Conservation (phyloP, 768 basidiomycete species). For the Pluteus cervinus region DNA sequence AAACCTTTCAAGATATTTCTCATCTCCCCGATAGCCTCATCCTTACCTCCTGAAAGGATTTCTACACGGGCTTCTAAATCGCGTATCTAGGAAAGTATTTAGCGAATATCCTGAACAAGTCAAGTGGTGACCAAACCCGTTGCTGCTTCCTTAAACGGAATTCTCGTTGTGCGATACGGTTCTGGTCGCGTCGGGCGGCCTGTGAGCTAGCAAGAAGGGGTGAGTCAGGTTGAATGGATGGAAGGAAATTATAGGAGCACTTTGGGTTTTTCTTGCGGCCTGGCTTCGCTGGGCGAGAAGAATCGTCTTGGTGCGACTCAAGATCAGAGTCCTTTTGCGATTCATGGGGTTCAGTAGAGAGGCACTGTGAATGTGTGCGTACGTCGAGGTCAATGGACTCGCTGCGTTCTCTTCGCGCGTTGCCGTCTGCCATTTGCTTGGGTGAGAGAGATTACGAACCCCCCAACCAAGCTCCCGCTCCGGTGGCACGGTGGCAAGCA, state of each 20-base stretch:
- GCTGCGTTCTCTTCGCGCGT: slow-evolving; percentile 53
- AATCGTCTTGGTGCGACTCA: slow-evolving; percentile 44
- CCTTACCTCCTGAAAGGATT: slow-evolving; percentile 86
- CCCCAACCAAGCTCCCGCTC: slow-evolving; percentile 2
- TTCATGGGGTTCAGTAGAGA: slow-evolving; percentile 4
- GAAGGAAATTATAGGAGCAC: slow-evolving; percentile 37
- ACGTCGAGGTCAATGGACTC: slow-evolving; percentile 58
- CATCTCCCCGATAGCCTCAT: slow-evolving; percentile 82
- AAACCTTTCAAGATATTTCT: slow-evolving; percentile 74
- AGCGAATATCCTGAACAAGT: slow-evolving; percentile 1
- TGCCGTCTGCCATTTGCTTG: slow-evolving; percentile 48
- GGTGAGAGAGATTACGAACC: slow-evolving; percentile 40
- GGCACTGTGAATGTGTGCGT: slow-evolving; percentile 7
- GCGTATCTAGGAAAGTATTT: slow-evolving; percentile 59
- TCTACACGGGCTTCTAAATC: slow-evolving; percentile 96
- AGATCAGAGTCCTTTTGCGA: slow-evolving; percentile 56
- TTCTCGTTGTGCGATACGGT: slow-evolving; percentile 89
- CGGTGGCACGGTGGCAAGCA: no score
- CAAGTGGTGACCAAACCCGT: slow-evolving; percentile 36
- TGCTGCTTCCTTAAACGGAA: slow-evolving; percentile 92
- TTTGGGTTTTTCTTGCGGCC: slow-evolving; percentile 90
- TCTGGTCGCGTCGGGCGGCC: slow-evolving; percentile 83
- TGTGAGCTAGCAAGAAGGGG: slow-evolving; percentile 55
- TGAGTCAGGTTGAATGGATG: slow-evolving; percentile 9
- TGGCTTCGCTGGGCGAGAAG: slow-evolving; percentile 49